Evolutionary conservation across 129 eudicot genomes (phyloP).

Genomic region (Centrapalus pauciflorus): DNA sequence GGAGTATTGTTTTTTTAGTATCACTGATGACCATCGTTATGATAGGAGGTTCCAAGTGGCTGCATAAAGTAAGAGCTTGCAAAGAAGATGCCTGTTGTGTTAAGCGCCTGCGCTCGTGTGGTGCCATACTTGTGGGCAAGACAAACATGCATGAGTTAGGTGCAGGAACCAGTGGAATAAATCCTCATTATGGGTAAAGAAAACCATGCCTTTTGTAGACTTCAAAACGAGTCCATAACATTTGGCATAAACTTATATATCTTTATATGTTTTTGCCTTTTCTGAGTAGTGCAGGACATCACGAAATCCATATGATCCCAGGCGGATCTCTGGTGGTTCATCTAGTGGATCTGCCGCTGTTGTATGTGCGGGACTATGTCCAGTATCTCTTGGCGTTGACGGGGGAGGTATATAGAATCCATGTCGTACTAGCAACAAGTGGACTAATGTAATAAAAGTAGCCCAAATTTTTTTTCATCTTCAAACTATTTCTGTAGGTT

Average conservation of each 20-base stretch:
- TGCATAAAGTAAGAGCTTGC: conserved; percentile 74
- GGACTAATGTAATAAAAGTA: not conserved
- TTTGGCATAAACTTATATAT: not conserved
- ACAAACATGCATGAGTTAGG: conserved; percentile 99
- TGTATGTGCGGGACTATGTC: conserved; percentile 96
- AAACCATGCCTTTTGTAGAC: not conserved
- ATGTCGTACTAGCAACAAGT: conserved; percentile 5
- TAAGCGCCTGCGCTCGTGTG: conserved; percentile 65
- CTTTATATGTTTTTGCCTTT: not conserved
- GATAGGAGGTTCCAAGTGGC: conserved; percentile 98
- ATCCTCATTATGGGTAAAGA: conserved; percentile 92
- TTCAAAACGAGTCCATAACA: not conserved
- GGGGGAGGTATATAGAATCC: conserved; percentile 73
- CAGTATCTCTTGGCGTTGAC: conserved; percentile 93
- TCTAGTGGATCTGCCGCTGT: conserved; percentile 98
- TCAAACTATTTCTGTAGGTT: conserved; percentile 48
- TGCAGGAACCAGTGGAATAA: conserved; percentile 94
- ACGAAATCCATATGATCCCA: conserved; percentile 76
- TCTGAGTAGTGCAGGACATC: conserved; percentile 38
- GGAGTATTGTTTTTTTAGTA: not conserved
- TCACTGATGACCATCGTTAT: conserved; percentile 5
- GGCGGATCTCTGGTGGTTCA: conserved; percentile 79
- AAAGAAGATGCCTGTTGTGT: conserved; percentile 82
- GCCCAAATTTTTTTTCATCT: conserved; percentile 5
- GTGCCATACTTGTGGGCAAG: conserved; percentile 87